Percentiles rank a stretch among this genome's conserved stretches.
These are phyloP conservation scores for Solanum appendiculatum DNA, from an alignment of 257 asterid genomes.

Conservation along the genomic window DNA sequence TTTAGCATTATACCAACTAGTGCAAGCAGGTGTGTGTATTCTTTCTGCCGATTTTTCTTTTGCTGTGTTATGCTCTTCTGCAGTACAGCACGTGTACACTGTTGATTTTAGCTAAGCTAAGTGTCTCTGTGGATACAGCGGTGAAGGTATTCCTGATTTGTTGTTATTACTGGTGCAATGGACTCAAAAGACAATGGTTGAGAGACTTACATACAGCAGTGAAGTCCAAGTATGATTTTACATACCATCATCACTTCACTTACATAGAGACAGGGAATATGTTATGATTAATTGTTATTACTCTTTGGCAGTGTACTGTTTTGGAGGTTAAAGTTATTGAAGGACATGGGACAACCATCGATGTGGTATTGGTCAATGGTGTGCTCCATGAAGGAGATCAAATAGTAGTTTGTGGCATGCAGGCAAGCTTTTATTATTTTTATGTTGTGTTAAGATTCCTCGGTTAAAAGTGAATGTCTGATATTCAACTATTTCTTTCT, in stretches of 20 bases:
- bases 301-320: not conserved
- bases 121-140: conserved; percentile 49
- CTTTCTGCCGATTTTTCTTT: not conserved
- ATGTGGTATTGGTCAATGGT: not conserved
- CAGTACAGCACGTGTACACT: not conserved
- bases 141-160: conserved; percentile 93
- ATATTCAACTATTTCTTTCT: not conserved
- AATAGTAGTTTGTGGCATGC: not conserved
- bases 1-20: conserved; percentile 90
- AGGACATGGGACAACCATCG: not conserved
- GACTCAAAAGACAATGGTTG: conserved; percentile 81
- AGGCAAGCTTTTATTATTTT: not conserved
- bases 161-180: conserved; percentile 72
- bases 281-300: not conserved
- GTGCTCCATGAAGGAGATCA: not conserved
- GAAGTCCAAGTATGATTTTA: not conserved
- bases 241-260: not conserved
- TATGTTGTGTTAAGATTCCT: not conserved
- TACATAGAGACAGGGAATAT: not conserved
- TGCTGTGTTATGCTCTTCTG: not conserved
- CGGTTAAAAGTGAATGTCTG: not conserved
- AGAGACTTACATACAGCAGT: not conserved
- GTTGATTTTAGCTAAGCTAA: not conserved
- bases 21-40: conserved; percentile 64
- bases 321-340: not conserved